Conservation (phyloP, 192 early-diverging fungal genomes). For the Mortierella antarctica region DNA sequence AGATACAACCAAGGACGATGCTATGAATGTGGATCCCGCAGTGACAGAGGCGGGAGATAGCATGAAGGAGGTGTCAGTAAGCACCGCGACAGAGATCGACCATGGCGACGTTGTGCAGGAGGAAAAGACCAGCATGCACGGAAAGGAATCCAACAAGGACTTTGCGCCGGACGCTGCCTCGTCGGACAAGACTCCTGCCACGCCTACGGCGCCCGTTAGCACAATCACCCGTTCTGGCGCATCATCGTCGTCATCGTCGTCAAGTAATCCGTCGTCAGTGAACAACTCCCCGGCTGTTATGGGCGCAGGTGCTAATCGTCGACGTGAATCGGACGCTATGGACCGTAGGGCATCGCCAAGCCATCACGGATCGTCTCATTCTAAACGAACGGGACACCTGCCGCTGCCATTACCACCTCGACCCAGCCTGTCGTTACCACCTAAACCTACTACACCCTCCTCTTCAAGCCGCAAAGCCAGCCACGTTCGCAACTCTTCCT, state of each 20-base stretch:
- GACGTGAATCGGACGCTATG: conserved; percentile 16
- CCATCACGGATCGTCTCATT: conserved; percentile 8
- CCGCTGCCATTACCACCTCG: conserved; percentile 35
- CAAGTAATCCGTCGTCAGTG: neutral
- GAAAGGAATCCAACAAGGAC: conserved; percentile 1
- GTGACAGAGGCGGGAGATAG: too few species aligned
- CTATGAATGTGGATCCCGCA: too few species aligned
- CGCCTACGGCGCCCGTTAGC: neutral
- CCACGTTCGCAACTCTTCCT: conserved; percentile 20
- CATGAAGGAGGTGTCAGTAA: neutral
- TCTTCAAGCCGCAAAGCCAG: conserved; percentile 16
- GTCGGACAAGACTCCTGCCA: conserved; percentile 14
- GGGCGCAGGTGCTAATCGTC: conserved; percentile 1
- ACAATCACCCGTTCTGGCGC: conserved; percentile 6
- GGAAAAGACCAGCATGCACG: neutral
- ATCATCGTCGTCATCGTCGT: conserved; percentile 8
- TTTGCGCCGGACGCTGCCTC: neutral
- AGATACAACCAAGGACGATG: too few species aligned
- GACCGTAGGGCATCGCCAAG: conserved; percentile 10
- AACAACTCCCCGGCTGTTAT: conserved; percentile 12
- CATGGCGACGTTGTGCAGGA: neutral
- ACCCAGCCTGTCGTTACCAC: conserved; percentile 40
- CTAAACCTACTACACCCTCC: conserved; percentile 13
- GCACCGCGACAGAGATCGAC: neutral
- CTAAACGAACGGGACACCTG: conserved; percentile 29